Evolutionary conservation across 805 yeast species (phyloP), one percentile per base, ranked within the genome.

Genomic region (Cyberlindnera xylosilytica): DNA sequence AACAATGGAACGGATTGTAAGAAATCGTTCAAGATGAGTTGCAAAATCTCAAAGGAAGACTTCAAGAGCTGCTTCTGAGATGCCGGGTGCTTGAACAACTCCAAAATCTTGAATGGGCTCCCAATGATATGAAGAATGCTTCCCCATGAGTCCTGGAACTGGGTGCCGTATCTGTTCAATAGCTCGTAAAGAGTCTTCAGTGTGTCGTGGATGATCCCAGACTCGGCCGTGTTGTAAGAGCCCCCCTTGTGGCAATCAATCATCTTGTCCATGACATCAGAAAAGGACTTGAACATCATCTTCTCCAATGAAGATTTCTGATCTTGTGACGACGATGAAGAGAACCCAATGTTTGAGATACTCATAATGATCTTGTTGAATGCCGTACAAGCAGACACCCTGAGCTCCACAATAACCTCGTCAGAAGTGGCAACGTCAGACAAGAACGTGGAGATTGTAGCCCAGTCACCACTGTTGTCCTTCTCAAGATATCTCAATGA

Each of bases 11-110:
- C 66, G 3, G 80, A 69, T 30, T 78, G 80, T 36, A 93, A 62
- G 54, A 91, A 88, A 57, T 91, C 97, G 56, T 88, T 95, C 46
- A 95, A 72, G 17, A 91, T 79, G 40, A 90, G 72, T 57, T 87
- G 90, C 49, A 91, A 69, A 0, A 93, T 84, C 42, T 82, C 90
- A 64, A 88, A 93, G 0, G 96, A 79, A 0, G 83, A 75, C 49
- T 77, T 79, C 47, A 78, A 68, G 29, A 87, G 70, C 16, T 41
- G 50, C 16, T 55, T 56, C 44, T 59, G 44, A 38, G 56, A 37
- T 45, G 58, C 47, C 1, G 49, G 46, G 17, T 39, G 50, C 13
- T 52, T 44, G 20, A 61, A 55, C 4, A 53, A 47, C 30, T 45
- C 49, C 38, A 72, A 63, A 38, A 73, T 57, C 16, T 63, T 66